A percentile compares a stretch with the other conserved stretches of the same genome.
Conservation (phyloP, 2,329 filamentous ascomycete species). For the Tolypocladium tundrense region DNA sequence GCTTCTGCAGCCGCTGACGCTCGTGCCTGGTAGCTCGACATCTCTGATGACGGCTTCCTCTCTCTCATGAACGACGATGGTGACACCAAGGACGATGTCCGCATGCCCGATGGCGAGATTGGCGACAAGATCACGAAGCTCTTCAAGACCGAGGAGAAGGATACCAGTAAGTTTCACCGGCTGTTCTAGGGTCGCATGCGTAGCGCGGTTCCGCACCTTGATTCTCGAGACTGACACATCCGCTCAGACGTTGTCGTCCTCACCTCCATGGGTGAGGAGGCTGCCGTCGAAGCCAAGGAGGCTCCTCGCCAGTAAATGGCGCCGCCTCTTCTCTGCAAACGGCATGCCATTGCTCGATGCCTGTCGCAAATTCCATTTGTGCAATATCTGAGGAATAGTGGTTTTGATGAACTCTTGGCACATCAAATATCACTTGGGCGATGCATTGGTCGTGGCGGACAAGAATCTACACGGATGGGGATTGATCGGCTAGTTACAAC, state of each 20-base stretch:
- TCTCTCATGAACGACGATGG: conserved; percentile 85
- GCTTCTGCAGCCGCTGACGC: not conserved
- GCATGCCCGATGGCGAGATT: conserved; percentile 80
- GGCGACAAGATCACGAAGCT: conserved; percentile 77
- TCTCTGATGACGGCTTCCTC: conserved; percentile 89
- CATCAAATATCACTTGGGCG: conserved; percentile 24
- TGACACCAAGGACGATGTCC: conserved; percentile 88
- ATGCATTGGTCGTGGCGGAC: conserved; percentile 30
- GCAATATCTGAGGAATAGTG: conserved; percentile 14
- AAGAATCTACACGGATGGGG: conserved; percentile 33
- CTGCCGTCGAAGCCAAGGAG: conserved; percentile 89
- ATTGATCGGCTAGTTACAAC: conserved; percentile 29
- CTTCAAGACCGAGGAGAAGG: conserved; percentile 77
- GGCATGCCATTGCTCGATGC: conserved; percentile 14
- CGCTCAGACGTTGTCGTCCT: conserved; percentile 82
- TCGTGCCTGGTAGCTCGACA: conserved; percentile 58
- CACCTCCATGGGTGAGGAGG: conserved; percentile 93
- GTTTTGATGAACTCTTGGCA: conserved; percentile 22
- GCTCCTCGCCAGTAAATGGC: conserved; percentile 42
- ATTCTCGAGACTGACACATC: conserved; percentile 8
- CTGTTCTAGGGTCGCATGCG: not conserved
- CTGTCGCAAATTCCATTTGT: conserved; percentile 12
- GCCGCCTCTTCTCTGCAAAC: conserved; percentile 10
- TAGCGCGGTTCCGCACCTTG: not conserved
- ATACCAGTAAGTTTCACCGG: conserved; percentile 63